Conservation (phyloP, 768 basidiomycete genomes). For the Tulasnella sp. region DNA sequence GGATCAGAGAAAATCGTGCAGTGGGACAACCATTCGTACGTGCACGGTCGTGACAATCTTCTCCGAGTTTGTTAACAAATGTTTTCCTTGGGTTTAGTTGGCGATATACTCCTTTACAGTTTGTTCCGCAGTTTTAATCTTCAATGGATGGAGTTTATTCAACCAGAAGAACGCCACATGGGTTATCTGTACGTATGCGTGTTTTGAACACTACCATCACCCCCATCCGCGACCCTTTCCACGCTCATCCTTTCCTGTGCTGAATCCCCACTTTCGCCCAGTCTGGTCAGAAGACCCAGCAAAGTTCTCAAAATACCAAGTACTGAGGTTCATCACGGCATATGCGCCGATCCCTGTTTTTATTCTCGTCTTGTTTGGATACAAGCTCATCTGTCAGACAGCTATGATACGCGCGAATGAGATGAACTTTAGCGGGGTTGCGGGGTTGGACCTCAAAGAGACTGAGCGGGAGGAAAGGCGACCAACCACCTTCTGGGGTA, state of each 20-base stretch:
- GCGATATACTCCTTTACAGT: slow-evolving; percentile 30
- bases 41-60: not conserved
- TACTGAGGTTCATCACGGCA: slow-evolving; percentile 22
- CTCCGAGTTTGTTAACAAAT: not conserved
- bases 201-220: not conserved
- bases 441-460: not conserved
- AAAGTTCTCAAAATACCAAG: not conserved
- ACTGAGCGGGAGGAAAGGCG: not conserved
- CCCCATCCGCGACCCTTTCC: too few species aligned
- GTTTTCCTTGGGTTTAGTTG: slow-evolving; percentile 2
- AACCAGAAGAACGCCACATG: not conserved
- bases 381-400: slow-evolving; percentile 31
- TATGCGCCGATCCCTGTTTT: slow-evolving; percentile 30
- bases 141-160: slow-evolving; percentile 32
- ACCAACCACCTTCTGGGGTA: not conserved
- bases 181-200: not conserved
- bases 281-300: not conserved
- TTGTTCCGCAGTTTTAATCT: slow-evolving; percentile 27
- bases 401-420: slow-evolving; percentile 1
- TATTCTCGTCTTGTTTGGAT: slow-evolving; percentile 31
- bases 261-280: not conserved
- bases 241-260: too few species aligned
- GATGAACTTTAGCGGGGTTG: slow-evolving; percentile 22
- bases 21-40: slow-evolving; percentile 27
- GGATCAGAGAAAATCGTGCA: not conserved